These are phyloP conservation scores for Chaetomium sp. DNA, from an alignment of 2,329 filamentous ascomycete species.

Conservation along the genomic window DNA sequence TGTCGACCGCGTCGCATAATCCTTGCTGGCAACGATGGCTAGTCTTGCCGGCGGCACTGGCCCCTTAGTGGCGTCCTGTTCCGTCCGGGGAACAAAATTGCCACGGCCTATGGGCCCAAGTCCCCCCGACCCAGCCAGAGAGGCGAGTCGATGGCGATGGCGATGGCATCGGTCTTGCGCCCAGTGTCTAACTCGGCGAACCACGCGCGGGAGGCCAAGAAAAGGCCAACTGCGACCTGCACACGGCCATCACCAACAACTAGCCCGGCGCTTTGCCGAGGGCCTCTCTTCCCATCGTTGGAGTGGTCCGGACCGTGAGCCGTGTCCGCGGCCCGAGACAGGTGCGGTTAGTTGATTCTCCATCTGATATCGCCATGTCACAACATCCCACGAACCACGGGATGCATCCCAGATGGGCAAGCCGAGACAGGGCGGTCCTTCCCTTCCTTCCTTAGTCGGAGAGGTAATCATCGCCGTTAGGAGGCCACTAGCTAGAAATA, in stretches of 20 bases:
- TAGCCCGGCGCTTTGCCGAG: neutral
- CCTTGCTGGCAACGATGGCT: neutral
- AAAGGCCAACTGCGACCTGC: conserved; percentile 1
- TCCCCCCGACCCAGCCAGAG: neutral
- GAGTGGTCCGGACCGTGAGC: neutral
- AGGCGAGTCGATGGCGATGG: neutral
- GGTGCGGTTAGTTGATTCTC: neutral
- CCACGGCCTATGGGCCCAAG: neutral
- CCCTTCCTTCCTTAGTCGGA: neutral
- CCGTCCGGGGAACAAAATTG: neutral
- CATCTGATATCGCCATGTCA: neutral
- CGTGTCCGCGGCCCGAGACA: conserved; percentile 5
- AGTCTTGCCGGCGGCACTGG: neutral
- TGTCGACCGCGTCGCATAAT: neutral
- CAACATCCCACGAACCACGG: neutral
- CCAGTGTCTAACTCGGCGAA: neutral
- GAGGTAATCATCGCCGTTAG: conserved; percentile 1
- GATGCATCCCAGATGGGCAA: neutral
- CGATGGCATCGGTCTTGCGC: neutral
- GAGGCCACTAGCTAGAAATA: neutral
- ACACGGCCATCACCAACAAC: neutral
- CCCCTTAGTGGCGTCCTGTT: neutral
- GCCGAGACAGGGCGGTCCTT: conserved; percentile 19
- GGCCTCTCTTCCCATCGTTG: neutral
- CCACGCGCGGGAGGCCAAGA: neutral